These are phyloP conservation scores for Cutaneotrichosporon sp. DNA, from an alignment of 1,284 basidiomycete genomes.

Conservation along the genomic window DNA sequence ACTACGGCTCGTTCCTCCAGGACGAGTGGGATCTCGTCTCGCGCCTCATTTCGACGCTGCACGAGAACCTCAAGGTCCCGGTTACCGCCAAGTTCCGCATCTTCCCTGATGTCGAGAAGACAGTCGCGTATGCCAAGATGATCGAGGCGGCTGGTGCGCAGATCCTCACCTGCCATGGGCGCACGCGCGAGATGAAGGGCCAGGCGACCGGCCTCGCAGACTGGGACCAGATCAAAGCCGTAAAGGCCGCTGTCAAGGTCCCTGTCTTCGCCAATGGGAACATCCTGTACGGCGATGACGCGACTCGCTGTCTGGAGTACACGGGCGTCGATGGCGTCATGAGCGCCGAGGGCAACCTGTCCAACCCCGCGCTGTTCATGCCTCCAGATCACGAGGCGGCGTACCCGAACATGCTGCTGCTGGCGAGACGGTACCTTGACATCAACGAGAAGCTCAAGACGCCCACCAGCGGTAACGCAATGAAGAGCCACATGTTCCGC, in stretches of 20 bases:
- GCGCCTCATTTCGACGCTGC: constrained; percentile 75
- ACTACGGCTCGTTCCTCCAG: constrained; percentile 87
- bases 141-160: constrained; percentile 92
- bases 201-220: constrained; percentile 75
- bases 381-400: constrained; percentile 53
- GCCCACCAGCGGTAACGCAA: constrained; percentile 67
- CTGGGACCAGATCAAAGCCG: constrained; percentile 77
- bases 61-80: constrained; percentile 77
- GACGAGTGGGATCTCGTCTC: constrained; percentile 91
- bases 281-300: constrained; percentile 77
- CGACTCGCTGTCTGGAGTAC: constrained; percentile 69
- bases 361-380: constrained; percentile 82
- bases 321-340: constrained; percentile 91
- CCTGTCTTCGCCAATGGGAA: constrained; percentile 99
- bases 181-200: constrained; percentile 87
- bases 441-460: constrained; percentile 75
- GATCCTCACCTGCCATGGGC: constrained; percentile 89
- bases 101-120: constrained; percentile 80
- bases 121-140: constrained; percentile 91
- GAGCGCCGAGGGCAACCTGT: constrained; percentile 92
- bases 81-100: constrained; percentile 96
- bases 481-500: constrained; percentile 93
- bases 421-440: constrained; percentile 82
- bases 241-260: constrained; percentile 81
- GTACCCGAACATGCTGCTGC: constrained; percentile 63